Base-by-base conservation (phyloP, 2,329 filamentous ascomycete species). In the Aspergillus costaricaensis region DNA sequence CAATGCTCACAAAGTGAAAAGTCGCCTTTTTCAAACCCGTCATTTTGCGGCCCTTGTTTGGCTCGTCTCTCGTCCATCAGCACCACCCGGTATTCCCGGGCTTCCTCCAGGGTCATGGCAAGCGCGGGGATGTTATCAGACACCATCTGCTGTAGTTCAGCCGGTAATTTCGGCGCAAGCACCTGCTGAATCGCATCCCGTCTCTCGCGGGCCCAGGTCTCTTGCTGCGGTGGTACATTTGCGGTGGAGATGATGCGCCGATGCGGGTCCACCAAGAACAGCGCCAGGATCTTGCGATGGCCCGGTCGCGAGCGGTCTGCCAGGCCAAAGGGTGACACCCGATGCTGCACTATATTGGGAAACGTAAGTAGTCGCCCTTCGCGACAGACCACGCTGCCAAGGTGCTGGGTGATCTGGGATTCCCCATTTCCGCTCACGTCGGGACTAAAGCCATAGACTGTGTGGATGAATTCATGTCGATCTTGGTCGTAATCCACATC, bases 31-130 rank as follows among this genome's bases (percentile, higher is more conserved):
- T 65, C 65, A 51, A 67, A 67, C 12, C 21, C 23, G 2, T 39
- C 8, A 17, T 64, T 68, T 27, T 64, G 52, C 10, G 55, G 36
- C 12, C 58, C 38, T 7, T 54, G 43, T 39, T 27, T 41, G 8
- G 39, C 14, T 8, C 57, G 59, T 19, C 78, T 68, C 66, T 81
- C 78, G 3, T 71, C 66, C 77, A 81, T 81, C 41, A 81, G 59
- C 60, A 74, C 58, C 39, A 74, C 41, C 55, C 79, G 66, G 50
- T 77, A 69, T 27, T 68, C 60, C 60, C 75, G 73, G 1, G 80
- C 79, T 58, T 79, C 74, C 9, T 80, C 70, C 61, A 73, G 63
- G 0, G 67, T 65, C 36, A 58, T 58, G 25, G 38, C n/a, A n/a
- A 2, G n/a, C 8, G n/a, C 27, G 4, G 38, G 21, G 8, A 55